Evolutionary conservation across 345 rosid genomes (phyloP).

Genomic region (Aethionema arabicum): DNA sequence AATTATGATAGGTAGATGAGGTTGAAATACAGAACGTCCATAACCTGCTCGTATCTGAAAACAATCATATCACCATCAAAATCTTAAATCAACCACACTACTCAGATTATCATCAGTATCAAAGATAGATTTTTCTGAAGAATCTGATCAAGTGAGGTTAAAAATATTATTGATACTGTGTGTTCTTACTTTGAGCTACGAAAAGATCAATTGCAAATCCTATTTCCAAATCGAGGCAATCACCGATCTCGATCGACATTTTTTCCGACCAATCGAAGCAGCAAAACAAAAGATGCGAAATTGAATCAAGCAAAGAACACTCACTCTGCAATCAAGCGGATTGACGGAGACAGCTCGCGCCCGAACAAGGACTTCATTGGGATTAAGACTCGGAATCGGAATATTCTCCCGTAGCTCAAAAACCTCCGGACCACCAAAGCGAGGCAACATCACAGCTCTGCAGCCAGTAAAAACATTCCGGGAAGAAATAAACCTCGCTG

Average conservation of each 20-base stretch:
- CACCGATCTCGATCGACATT: background rate
- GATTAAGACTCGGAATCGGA: conserved; percentile 70
- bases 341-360: conserved; percentile 86
- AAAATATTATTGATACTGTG: background rate
- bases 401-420: conserved; percentile 72
- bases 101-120: background rate
- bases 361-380: conserved; percentile 78
- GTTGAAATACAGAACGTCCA: conserved; percentile 88
- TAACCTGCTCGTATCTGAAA: conserved; percentile 92
- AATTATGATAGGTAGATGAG: conserved; percentile 82
- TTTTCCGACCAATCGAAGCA: conserved; percentile 13
- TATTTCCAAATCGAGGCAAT: background rate
- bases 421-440: conserved; percentile 90
- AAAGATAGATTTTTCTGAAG: conserved; percentile 3
- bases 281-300: conserved; percentile 22
- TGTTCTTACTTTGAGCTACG: background rate
- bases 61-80: conserved; percentile 17
- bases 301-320: conserved; percentile 33
- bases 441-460: conserved; percentile 82
- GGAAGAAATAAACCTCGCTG: conserved; percentile 27
- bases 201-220: background rate
- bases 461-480: conserved; percentile 63
- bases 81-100: conserved; percentile 2
- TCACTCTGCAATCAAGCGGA: conserved; percentile 89
- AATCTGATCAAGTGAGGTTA: background rate